phyloP scores from a whole-genome alignment of 2,329 filamentous ascomycete species.

The Ophiostoma sp. region DNA sequence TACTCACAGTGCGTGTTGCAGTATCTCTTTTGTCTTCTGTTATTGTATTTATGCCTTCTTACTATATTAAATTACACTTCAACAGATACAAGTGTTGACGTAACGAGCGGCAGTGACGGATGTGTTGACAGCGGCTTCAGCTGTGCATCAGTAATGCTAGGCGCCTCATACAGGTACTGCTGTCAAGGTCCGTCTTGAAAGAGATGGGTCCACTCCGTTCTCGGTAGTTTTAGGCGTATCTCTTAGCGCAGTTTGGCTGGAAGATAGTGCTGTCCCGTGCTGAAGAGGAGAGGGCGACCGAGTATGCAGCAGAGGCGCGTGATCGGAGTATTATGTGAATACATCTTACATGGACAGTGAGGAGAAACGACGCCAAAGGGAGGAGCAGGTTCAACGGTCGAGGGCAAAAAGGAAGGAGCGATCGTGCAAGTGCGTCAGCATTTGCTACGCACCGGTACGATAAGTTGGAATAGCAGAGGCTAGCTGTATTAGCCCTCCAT shows the following conservation, averaged over 20 bases:
- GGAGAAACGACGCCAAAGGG: background rate
- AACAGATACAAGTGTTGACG: background rate
- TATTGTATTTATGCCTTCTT: too few relatives aligned
- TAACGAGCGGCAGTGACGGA: background rate
- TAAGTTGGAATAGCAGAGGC: background rate
- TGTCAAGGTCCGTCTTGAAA: background rate
- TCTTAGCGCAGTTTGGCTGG: background rate
- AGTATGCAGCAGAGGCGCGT: background rate
- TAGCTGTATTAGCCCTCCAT: too few relatives aligned
- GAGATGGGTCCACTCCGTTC: background rate
- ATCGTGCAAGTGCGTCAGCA: background rate
- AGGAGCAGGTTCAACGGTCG: background rate
- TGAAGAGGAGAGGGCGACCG: background rate
- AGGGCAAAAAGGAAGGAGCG: constrained; percentile 1
- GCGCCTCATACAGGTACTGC: background rate
- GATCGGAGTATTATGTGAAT: background rate
- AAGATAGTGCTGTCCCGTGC: background rate
- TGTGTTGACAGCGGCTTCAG: background rate
- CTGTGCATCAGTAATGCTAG: background rate
- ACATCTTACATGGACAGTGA: background rate
- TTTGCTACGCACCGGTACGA: background rate
- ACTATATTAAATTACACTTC: too few relatives aligned
- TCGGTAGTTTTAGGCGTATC: constrained; percentile 10
- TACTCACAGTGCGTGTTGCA: background rate
- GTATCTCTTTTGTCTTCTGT: too few relatives aligned